A percentile compares a stretch with the other conserved stretches of the same genome.
phyloP scores from a whole-genome alignment of 257 asterid species.

The Scutellaria baicalensis region DNA sequence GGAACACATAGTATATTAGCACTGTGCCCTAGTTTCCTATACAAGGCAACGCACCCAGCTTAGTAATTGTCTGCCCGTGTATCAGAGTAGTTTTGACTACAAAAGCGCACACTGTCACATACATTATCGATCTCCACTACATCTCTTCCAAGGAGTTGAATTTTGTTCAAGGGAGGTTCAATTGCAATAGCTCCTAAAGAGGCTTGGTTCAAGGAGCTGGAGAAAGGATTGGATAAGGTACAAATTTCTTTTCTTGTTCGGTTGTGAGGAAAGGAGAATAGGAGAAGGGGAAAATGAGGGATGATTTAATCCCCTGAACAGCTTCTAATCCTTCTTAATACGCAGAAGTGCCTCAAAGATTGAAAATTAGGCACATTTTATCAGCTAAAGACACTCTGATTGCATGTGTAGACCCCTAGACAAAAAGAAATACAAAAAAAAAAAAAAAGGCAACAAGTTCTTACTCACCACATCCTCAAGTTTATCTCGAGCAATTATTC shows the following conservation, averaged over 20 bases:
- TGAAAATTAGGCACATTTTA: too few species aligned
- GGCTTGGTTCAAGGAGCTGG: not conserved
- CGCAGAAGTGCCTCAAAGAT: not conserved
- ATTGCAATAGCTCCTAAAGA: not conserved
- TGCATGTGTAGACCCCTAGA: too few species aligned
- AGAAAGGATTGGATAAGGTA: not conserved
- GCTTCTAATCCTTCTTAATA: not conserved
- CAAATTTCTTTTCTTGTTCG: not conserved
- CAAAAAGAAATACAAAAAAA: too few species aligned
- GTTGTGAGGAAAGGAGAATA: not conserved
- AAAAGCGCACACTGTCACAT: not conserved
- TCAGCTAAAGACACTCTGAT: too few species aligned
- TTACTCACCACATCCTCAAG: too few species aligned
- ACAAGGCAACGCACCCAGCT: not conserved
- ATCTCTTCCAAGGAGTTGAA: not conserved
- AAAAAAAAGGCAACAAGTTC: too few species aligned
- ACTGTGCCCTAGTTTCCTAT: not conserved
- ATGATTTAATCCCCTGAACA: not conserved
- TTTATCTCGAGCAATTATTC: too few species aligned
- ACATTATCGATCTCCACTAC: not conserved
- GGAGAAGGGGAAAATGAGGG: not conserved
- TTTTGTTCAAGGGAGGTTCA: not conserved
- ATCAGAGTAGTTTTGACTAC: not conserved
- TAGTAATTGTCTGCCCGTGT: not conserved
- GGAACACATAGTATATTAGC: not conserved